A percentile compares a stretch with the other conserved stretches of the same genome.
Conservation (phyloP, 31 red algal species). For the Endocladia muricata region DNA sequence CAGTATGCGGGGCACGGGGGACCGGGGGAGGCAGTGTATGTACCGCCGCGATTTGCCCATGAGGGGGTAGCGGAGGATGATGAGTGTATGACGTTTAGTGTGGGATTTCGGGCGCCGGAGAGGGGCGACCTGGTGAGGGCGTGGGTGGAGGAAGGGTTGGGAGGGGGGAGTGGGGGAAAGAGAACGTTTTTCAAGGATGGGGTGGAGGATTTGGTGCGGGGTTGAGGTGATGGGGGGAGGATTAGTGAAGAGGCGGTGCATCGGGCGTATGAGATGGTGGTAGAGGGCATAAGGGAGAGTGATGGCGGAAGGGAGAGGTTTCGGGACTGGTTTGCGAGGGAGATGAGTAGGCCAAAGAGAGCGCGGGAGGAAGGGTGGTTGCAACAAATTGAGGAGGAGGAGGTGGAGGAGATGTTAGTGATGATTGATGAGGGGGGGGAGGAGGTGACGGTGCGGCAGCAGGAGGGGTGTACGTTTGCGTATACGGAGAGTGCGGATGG, state of each 20-base stretch:
- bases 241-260: constrained; percentile 17
- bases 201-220: constrained; percentile 17
- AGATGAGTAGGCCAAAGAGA: constrained; percentile 24
- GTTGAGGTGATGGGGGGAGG: constrained; percentile 26
- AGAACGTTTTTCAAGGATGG: constrained; percentile 36
- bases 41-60: constrained; percentile 85
- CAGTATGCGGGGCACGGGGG: too few species aligned
- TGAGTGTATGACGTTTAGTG: constrained; percentile 80
- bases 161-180: constrained; percentile 9
- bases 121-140: constrained; percentile 38
- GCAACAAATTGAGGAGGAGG: constrained; percentile 4
- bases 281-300: background rate
- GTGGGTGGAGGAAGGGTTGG: constrained; percentile 42
- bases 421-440: background rate
- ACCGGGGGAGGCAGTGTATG: constrained; percentile 89
- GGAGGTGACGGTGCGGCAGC: constrained; percentile 10
- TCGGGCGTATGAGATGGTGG: constrained; percentile 1
- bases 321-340: constrained; percentile 30
- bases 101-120: constrained; percentile 82
- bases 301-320: background rate
- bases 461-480: constrained; percentile 49
- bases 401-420: constrained; percentile 12
- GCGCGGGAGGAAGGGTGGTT: background rate
- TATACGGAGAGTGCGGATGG: constrained; percentile 23
- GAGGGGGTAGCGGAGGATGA: constrained; percentile 58